Evolutionary conservation across 1,284 basidiomycete species (phyloP), one percentile per base, ranked within the genome.

Genomic region (Moesziomyces globuligerus): DNA sequence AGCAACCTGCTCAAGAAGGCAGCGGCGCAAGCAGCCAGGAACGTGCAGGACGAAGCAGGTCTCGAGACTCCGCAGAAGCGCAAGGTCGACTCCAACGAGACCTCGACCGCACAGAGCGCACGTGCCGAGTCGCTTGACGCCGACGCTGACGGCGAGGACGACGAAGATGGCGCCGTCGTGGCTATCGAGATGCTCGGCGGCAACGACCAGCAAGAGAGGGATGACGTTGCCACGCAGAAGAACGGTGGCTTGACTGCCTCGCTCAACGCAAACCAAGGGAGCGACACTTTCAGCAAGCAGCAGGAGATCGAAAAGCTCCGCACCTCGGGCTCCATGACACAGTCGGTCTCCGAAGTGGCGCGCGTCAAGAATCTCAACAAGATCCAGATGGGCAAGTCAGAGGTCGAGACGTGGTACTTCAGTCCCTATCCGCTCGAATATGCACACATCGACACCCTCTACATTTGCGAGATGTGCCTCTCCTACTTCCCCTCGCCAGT

Each of bases 401-500:
- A 97, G 84, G 91, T 98, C 75, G 94, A 98, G 79, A 90, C 94
- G 9, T 99, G 96, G 96, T 99, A 98, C 85, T 98, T 98, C 86
- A 94, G 92, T 78, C 95, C 96, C 7, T 98, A 98, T 85, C 96
- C 96, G 6, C 90, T 93, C 84, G 96, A 98, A 85, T 98, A 92
- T 85, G 93, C 95, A 37, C 91, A 98, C 84, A 89, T 96, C 28
- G 93, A 94, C 24, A 86, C 94, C 65, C 87, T 98, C 44, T 98
- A 94, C 86, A 89, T 99, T 81, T 99, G 96, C 89, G 96, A 99
- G 85, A 97, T 96, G 89, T 99, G 96, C 56, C 59, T 82, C 3
- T 71, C 64, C 15, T 81, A 81, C 75, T 81, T 74, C 45, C 74
- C 74, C 0, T 75, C 74, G 10, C 57, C 71, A 10, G 69, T 67